Evolutionary conservation across 2,329 filamentous ascomycete genomes (phyloP).

Genomic region (Ophiostoma piceae): DNA sequence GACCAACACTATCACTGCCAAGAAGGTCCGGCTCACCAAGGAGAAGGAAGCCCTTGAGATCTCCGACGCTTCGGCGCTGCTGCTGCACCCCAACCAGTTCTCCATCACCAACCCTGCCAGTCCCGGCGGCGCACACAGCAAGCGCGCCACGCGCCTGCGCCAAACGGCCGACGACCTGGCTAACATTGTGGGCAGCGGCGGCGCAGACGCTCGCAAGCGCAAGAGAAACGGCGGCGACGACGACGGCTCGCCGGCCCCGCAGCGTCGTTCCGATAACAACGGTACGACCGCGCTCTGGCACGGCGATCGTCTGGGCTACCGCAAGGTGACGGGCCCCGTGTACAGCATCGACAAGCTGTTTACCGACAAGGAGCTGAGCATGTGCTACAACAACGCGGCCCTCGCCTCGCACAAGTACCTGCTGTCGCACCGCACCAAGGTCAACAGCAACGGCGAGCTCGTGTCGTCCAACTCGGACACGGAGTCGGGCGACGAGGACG

Average conservation of each 20-base stretch:
- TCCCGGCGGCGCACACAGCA: slow-evolving; percentile 58
- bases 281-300: slow-evolving; percentile 59
- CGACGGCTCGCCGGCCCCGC: slow-evolving; percentile 58
- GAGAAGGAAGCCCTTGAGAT: slow-evolving; percentile 66
- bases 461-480: slow-evolving; percentile 50
- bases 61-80: slow-evolving; percentile 58
- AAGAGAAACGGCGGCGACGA: slow-evolving; percentile 54
- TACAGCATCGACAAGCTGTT: slow-evolving; percentile 67
- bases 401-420: slow-evolving; percentile 59
- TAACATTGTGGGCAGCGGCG: slow-evolving; percentile 42
- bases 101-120: slow-evolving; percentile 60
- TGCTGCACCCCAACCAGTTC: slow-evolving; percentile 64
- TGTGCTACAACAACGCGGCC: slow-evolving; percentile 60
- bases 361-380: slow-evolving; percentile 62
- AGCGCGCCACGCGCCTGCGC: slow-evolving; percentile 57
- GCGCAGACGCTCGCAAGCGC: slow-evolving; percentile 51
- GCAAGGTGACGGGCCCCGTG: slow-evolving; percentile 54
- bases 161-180: slow-evolving; percentile 56
- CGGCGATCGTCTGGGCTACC: slow-evolving; percentile 51
- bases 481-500: slow-evolving; percentile 47
- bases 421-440: slow-evolving; percentile 50
- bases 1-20: slow-evolving; percentile 59
- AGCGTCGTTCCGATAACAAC: slow-evolving; percentile 52
- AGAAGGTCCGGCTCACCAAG: slow-evolving; percentile 58
- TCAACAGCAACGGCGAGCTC: slow-evolving; percentile 46